Evolutionary conservation across 2,329 filamentous ascomycete genomes (phyloP).

Genomic region (Uncinocarpus reesii): DNA sequence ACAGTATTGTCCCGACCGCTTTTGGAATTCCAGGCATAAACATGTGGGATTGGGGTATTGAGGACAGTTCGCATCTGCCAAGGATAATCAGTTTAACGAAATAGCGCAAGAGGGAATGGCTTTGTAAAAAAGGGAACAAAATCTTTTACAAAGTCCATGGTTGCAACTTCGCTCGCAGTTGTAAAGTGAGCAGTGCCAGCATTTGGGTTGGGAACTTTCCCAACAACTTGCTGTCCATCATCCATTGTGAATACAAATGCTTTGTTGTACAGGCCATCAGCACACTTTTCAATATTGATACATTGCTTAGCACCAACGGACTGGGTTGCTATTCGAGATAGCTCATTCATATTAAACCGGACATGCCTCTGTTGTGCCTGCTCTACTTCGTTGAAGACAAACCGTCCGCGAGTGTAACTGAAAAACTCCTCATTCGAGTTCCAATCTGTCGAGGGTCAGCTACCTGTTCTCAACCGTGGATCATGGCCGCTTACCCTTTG

Average conservation of each 20-base stretch:
- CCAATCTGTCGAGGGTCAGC: neutral
- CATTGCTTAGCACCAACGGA: constrained; percentile 24
- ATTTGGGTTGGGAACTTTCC: constrained; percentile 13
- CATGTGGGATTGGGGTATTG: constrained; percentile 11
- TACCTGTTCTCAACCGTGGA: neutral
- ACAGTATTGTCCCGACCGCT: neutral
- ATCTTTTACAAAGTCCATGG: constrained; percentile 20
- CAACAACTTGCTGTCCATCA: constrained; percentile 11
- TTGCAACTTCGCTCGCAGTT: constrained; percentile 21
- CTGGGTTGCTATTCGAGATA: too few relatives aligned
- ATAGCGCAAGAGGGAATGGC: too few relatives aligned
- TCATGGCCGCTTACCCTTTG: too few relatives aligned
- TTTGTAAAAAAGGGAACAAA: too few relatives aligned
- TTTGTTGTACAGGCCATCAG: constrained; percentile 15
- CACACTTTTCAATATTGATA: constrained; percentile 19
- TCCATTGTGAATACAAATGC: constrained; percentile 20
- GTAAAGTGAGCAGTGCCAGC: constrained; percentile 5
- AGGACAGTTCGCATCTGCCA: neutral
- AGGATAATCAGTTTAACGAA: neutral
- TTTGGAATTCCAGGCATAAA: constrained; percentile 5
- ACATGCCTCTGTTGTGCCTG: constrained; percentile 1
- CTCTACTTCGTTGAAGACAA: constrained; percentile 4
- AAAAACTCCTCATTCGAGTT: neutral
- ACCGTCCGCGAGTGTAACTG: constrained; percentile 8
- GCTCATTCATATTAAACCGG: too few relatives aligned